Evolutionary conservation across 176 grass and related monocot genomes (phyloP), one percentile per base, ranked within the genome.

Genomic region (Oryza punctata): DNA sequence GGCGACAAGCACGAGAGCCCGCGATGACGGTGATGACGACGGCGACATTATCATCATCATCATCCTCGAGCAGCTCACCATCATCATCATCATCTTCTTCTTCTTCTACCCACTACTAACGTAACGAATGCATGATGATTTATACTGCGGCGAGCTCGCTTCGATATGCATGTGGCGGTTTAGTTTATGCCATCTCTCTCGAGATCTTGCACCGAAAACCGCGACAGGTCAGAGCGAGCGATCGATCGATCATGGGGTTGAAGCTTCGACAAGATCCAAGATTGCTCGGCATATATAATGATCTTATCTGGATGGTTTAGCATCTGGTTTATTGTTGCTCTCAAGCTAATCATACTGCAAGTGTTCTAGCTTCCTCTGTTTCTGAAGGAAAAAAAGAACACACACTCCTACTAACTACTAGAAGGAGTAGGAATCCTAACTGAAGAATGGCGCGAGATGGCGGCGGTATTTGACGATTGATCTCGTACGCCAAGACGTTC

Each of bases 151-250:
- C 46, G 32, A 12, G 81, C 19, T 73, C 2, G 2, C 43, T 45
- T 12, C 46, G 49, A 15, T 28, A 13, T 57, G 46, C 82, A 77
- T 84, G 63, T 13, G 35, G 18, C 12, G 32, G 0, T 63, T 78
- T 85, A 52, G 75, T 85, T 85, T 71, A 78, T 32, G 66, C 45
- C 32, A 67, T 38, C 37, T 52, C 49, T 21, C 72, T 75, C 83
- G 37, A 49, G 76, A 72, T 12, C 75, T 52, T 52, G 49, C 49
- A 5, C 49, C 49, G 49, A 52, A 16, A 52, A 52, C 49, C 49
- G 49, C 4, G 49, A 52, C 15, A 52, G 49, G 49, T 52, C 49
- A 52, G 49, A 52, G 49, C 7, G 14, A 19, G 12, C 4, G 12
- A 52, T 5, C 1, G 47, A 33, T 63, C 37, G 3, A 38, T 38